phyloP scores from a whole-genome alignment of 495 filamentous ascomycete genomes.

The Neurospora sp. region DNA sequence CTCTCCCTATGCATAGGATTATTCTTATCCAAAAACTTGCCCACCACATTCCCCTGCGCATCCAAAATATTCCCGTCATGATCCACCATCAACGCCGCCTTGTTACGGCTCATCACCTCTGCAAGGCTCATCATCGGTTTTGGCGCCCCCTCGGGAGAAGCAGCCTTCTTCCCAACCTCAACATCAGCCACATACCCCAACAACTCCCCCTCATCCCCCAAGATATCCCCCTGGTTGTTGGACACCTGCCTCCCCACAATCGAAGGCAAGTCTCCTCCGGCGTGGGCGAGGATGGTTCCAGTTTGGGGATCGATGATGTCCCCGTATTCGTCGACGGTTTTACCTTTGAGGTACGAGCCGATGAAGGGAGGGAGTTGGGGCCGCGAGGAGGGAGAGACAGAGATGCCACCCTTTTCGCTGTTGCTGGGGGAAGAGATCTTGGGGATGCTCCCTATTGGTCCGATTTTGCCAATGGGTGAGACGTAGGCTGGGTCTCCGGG shows the following conservation, averaged over 20 bases:
- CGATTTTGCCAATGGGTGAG: conserved; percentile 22
- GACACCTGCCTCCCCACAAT: conserved; percentile 35
- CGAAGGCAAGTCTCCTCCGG: conserved; percentile 35
- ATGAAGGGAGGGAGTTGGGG: conserved; percentile 23
- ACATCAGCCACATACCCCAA: conserved; percentile 39
- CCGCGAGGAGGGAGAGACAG: conserved; percentile 4
- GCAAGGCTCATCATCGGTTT: conserved; percentile 21
- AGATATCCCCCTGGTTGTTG: conserved; percentile 31
- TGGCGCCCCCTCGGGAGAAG: background rate
- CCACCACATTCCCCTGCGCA: conserved; percentile 30
- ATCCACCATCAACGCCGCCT: conserved; percentile 34
- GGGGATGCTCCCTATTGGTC: conserved; percentile 7
- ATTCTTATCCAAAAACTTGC: conserved; percentile 34
- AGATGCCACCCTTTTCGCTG: conserved; percentile 6
- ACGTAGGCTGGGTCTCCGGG: conserved; percentile 17
- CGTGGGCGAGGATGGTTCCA: conserved; percentile 34
- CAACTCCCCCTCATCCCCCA: conserved; percentile 34
- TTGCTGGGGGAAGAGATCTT: conserved; percentile 4
- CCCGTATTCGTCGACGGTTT: conserved; percentile 62
- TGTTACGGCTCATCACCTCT: conserved; percentile 22
- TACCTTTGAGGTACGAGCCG: conserved; percentile 52
- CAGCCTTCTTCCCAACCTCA: conserved; percentile 17
- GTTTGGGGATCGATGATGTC: conserved; percentile 59
- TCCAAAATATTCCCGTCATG: conserved; percentile 37
- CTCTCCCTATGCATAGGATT: conserved; percentile 14